These are phyloP conservation scores for Cryphonectria parasitica DNA, from an alignment of 2,329 filamentous ascomycete genomes.

Conservation along the genomic window DNA sequence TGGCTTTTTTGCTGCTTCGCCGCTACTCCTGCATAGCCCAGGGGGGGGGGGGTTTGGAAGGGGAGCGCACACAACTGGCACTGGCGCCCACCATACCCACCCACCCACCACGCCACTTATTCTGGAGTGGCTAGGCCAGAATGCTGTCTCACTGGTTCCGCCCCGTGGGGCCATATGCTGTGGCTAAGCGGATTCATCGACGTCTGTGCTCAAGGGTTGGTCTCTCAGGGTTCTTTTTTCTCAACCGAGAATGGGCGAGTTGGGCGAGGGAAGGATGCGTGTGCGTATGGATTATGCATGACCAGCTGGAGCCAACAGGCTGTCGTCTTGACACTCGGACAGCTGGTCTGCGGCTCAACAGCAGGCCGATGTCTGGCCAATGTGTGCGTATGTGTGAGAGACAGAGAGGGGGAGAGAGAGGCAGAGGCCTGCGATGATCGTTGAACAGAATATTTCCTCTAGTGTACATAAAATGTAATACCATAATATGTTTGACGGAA, in stretches of 20 bases:
- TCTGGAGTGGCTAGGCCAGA: constrained; percentile 12
- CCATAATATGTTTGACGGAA: neutral
- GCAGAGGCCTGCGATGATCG: too few species aligned
- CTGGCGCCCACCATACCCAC: neutral
- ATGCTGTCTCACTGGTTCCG: constrained; percentile 14
- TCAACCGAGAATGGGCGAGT: neutral
- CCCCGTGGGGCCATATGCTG: constrained; percentile 8
- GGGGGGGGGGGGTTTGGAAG: constrained; percentile 1
- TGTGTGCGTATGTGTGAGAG: too few species aligned
- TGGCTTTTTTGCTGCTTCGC: neutral
- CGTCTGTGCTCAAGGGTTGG: constrained; percentile 7
- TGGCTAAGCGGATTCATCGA: constrained; percentile 15
- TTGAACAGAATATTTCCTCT: too few species aligned
- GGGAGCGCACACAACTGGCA: too few species aligned
- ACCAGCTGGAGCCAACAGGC: neutral
- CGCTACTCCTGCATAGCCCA: constrained; percentile 12
- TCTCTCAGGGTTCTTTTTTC: neutral
- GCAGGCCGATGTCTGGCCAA: too few species aligned
- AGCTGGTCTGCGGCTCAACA: too few species aligned
- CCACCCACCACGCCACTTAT: neutral
- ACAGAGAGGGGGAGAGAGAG: too few species aligned
- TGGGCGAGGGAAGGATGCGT: neutral
- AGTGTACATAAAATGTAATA: neutral
- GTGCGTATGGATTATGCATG: neutral
- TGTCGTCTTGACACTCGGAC: too few species aligned